Evolutionary conservation across 2,329 filamentous ascomycete genomes (phyloP).

Genomic region (Neopestalotiopsis sp.): DNA sequence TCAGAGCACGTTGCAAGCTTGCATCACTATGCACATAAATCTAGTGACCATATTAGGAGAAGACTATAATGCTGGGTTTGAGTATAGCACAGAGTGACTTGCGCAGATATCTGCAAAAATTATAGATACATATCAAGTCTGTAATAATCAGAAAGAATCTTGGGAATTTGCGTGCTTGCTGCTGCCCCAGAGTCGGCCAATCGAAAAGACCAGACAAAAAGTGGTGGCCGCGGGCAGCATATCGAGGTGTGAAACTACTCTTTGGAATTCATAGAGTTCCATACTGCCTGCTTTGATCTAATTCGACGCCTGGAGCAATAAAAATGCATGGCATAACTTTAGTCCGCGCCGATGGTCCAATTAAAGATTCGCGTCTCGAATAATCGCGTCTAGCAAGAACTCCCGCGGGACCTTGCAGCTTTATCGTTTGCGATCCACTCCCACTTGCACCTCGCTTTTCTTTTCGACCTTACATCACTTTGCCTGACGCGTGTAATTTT

Average conservation of each 20-base stretch:
- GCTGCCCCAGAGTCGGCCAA: too few species aligned
- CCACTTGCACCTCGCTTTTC: conserved; percentile 5
- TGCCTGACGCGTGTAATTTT: background rate
- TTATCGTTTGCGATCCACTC: conserved; percentile 11
- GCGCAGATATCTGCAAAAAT: background rate
- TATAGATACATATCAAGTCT: background rate
- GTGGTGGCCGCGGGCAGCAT: background rate
- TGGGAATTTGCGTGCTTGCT: too few species aligned
- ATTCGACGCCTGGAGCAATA: conserved; percentile 13
- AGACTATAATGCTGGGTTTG: background rate
- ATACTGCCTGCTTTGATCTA: too few species aligned
- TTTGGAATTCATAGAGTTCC: background rate
- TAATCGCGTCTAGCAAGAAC: conserved; percentile 8
- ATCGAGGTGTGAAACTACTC: background rate
- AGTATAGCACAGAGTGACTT: background rate
- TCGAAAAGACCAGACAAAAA: too few species aligned
- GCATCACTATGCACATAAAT: background rate
- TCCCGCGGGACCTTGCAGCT: conserved; percentile 6
- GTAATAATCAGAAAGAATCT: background rate
- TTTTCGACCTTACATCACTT: conserved; percentile 9
- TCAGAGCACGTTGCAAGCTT: too few species aligned
- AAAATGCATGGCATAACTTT: conserved; percentile 12
- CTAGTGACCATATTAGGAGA: conserved; percentile 5
- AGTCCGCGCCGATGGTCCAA: conserved; percentile 16
- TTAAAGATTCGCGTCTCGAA: conserved; percentile 14